Base-by-base conservation (phyloP, 352 stramenopile species). In the Phytophthora sp. region DNA sequence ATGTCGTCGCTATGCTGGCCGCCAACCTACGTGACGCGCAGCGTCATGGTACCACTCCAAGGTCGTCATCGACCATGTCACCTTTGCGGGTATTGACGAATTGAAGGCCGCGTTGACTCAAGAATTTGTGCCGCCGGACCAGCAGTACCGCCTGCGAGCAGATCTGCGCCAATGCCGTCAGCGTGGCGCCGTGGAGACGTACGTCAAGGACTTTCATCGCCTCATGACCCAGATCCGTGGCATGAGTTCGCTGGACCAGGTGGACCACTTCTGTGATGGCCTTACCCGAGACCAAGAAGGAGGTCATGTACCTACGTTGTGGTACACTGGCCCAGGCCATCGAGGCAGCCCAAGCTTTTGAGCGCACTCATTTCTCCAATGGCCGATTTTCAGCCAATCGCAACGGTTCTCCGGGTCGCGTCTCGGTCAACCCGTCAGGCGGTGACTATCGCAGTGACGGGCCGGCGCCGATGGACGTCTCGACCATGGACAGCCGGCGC, bases 221-320 rank as follows among this genome's bases (percentile, higher is more conserved):
- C n/a, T 44, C 3, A 44, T 44, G 2, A n/a, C 36, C 1, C 36
- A 44, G 12, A 44, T 44, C 7, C 36, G 24, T 24, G 36, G 36
- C 16, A 44, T 44, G n/a, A 15, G 12, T 44, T 7, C n/a, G 1
- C 13, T 44, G 36, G 36, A 24, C 16, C 36, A 54, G 33, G 42
- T 53, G 12, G 24, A 57, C 18, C 44, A 50, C 15, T 64, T 64
- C 20, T 51, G 45, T 33, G 56, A 64, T 3, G 56, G 56, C 12
- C 35, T 64, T 0, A 63, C 50, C 56, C 1, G 56, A 55, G 31
- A 63, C 44, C 3, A 38, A 36, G 4, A 63, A 50, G 39, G 21
- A 63, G 13, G 33, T 63, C 6, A 63, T 51, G 33, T 56, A 63
- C 4, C 16, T 63, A 16, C 21, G 56, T 7, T 63, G 23, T 27